Base-by-base conservation (phyloP, 2,329 filamentous ascomycete species). In the Fusarium temperatum region DNA sequence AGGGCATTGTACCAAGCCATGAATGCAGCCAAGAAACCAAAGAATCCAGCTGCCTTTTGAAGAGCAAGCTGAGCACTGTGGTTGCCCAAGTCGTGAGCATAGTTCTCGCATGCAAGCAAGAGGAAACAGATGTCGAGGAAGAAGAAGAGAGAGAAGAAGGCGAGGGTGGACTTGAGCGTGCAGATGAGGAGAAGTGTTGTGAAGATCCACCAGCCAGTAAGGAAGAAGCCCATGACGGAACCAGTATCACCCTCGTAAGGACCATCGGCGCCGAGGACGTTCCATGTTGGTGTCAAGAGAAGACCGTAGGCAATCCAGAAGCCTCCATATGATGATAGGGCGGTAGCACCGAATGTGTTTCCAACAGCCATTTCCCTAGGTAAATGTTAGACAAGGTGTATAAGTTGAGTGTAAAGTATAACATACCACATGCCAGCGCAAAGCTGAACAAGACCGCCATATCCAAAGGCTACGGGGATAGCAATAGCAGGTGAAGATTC, bases 1-100 rank as follows among this genome's bases (percentile, higher is more conserved):
- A 96, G 87, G 42, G 94, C 94, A 78, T 94, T 95, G 84, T 96
- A 97, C 94, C 94, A 97, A 8, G 94, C 94, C 63, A 94, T 80
- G 80, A 97, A 96, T 1, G 94, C 93, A 3, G 94, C 90, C 12
- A 96, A 78, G 70, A 96, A 87, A n/a, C 94, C 94, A 80, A 96
- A 96, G 70, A 91, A 87, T 60, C 94, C 94, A 72, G 93, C 94
- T 8, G 92, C 89, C 82, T 91, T 92, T 77, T 90, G 89, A 50
- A 94, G 84, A 22, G 81, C 83, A 10, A 82, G 64, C 74, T 87
- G 82, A 22, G 88, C 83, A 2, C 76, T 73, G 24, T 81, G 62
- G 73, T 87, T 84, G 66, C 87, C 87, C 70, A 89, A 84, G 80
- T 92, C 84, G 77, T 72, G 78, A 51, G 87, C 87, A 72, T 85